Evolutionary conservation across 2,329 filamentous ascomycete genomes (phyloP).

Genomic region (Nannizzia gypsea): DNA sequence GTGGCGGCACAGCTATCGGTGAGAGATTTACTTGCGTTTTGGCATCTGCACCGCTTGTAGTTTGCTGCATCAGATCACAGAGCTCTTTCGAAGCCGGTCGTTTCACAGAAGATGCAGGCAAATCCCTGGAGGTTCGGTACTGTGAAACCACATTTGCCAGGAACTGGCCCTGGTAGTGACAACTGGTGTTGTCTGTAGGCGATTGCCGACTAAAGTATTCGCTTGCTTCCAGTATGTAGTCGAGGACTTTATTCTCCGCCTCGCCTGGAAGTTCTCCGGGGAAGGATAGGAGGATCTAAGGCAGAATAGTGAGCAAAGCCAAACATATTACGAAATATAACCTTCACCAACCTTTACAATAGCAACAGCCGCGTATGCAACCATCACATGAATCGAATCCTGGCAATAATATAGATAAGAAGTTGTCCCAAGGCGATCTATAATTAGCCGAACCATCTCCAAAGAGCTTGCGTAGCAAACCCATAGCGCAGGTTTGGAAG

Average conservation of each 20-base stretch:
- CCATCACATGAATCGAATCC: slow-evolving; percentile 35
- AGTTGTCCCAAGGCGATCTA: slow-evolving; percentile 17
- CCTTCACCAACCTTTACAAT: slow-evolving; percentile 23
- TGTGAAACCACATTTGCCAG: slow-evolving; percentile 16
- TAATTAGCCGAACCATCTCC: slow-evolving; percentile 25
- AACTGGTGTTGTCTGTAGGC: slow-evolving; percentile 15
- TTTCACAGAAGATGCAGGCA: slow-evolving; percentile 6
- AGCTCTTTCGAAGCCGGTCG: background rate
- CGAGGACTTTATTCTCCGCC: slow-evolving; percentile 13
- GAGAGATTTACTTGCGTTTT: background rate
- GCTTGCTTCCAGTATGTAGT: slow-evolving; percentile 13
- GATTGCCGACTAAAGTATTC: slow-evolving; percentile 14
- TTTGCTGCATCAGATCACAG: slow-evolving; percentile 2
- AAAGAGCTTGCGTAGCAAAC: slow-evolving; percentile 20
- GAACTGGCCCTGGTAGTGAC: slow-evolving; percentile 15
- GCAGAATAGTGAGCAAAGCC: background rate
- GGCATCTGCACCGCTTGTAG: background rate
- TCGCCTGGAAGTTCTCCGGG: slow-evolving; percentile 13
- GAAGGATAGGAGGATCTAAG: slow-evolving; percentile 15
- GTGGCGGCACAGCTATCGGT: background rate
- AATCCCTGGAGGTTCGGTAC: slow-evolving; percentile 14
- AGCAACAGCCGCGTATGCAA: slow-evolving; percentile 32
- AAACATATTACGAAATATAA: background rate
- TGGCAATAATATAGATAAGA: slow-evolving; percentile 31
- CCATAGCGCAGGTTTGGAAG: slow-evolving; percentile 17